phyloP scores from a whole-genome alignment of 2,329 filamentous ascomycete species.

The Leptographium wingfieldii region DNA sequence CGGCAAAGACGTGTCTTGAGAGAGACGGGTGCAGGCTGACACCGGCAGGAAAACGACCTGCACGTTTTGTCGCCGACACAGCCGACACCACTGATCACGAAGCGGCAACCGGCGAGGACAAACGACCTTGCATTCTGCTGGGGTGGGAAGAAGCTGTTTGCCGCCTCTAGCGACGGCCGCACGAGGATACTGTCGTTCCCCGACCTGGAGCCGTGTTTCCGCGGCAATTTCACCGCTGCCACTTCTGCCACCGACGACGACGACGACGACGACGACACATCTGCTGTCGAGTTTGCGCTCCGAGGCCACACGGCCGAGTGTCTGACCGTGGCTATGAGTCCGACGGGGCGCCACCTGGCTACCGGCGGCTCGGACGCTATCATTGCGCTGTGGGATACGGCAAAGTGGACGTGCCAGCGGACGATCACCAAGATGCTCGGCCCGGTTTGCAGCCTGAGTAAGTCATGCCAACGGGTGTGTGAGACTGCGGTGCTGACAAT shows the following conservation, averaged over 20 bases:
- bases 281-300: conserved; percentile 42
- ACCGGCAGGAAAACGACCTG: conserved; percentile 43
- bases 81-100: conserved; percentile 39
- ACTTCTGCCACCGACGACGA: conserved; percentile 8
- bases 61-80: conserved; percentile 50
- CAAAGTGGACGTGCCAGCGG: conserved; percentile 62
- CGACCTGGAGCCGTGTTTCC: conserved; percentile 42
- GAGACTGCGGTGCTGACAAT: not conserved
- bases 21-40: not conserved
- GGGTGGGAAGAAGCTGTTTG: conserved; percentile 56
- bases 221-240: conserved; percentile 31
- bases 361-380: conserved; percentile 65
- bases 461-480: conserved; percentile 14
- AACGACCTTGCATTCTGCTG: conserved; percentile 67
- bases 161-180: conserved; percentile 58
- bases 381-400: conserved; percentile 66
- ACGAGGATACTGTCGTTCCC: conserved; percentile 60
- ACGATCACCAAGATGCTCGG: conserved; percentile 58
- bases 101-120: conserved; percentile 51
- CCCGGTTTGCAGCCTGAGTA: conserved; percentile 56
- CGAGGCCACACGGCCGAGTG: conserved; percentile 64
- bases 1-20: not conserved
- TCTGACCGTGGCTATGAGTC: conserved; percentile 55
- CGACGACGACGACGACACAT: not conserved
- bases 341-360: conserved; percentile 57